Conservation (phyloP, 108 stramenopile genomes). For the Cyclotella atomus region DNA sequence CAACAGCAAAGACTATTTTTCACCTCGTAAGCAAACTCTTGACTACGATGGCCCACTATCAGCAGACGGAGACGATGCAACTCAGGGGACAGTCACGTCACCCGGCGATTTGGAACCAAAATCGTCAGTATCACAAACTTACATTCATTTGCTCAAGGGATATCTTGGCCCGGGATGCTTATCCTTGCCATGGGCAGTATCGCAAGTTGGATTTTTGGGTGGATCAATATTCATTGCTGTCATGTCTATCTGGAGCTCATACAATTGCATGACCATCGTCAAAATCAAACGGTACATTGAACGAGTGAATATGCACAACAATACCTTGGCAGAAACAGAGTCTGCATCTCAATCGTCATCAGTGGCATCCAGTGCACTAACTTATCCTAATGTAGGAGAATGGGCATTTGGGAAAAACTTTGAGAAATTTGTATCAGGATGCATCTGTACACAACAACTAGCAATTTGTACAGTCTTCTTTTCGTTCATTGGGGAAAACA, state of each 20-base stretch:
- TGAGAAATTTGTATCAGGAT: slow-evolving; percentile 55
- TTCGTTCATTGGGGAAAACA: slow-evolving; percentile 74
- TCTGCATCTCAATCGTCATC: slow-evolving; percentile 10
- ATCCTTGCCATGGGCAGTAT: slow-evolving; percentile 71
- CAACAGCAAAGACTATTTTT: background rate
- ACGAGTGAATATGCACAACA: slow-evolving; percentile 17
- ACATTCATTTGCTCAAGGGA: slow-evolving; percentile 69
- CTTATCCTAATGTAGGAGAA: slow-evolving; percentile 76
- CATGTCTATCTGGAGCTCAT: slow-evolving; percentile 56
- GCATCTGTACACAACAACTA: slow-evolving; percentile 66
- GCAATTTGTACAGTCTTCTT: slow-evolving; percentile 82
- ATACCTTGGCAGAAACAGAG: slow-evolving; percentile 6
- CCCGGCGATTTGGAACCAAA: slow-evolving; percentile 14
- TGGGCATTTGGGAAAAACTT: slow-evolving; percentile 68
- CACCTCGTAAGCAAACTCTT: background rate
- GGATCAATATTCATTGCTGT: slow-evolving; percentile 51
- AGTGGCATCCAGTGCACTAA: slow-evolving; percentile 43
- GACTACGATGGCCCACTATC: slow-evolving; percentile 7
- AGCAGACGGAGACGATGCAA: slow-evolving; percentile 5
- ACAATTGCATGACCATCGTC: slow-evolving; percentile 73
- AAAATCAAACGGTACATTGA: slow-evolving; percentile 65
- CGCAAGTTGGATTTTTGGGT: slow-evolving; percentile 55
- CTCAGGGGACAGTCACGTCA: background rate
- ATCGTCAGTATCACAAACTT: slow-evolving; percentile 59
- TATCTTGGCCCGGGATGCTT: slow-evolving; percentile 75